Base-by-base conservation (phyloP, 805 yeast genomes). In the Candida namnaoensis region DNA sequence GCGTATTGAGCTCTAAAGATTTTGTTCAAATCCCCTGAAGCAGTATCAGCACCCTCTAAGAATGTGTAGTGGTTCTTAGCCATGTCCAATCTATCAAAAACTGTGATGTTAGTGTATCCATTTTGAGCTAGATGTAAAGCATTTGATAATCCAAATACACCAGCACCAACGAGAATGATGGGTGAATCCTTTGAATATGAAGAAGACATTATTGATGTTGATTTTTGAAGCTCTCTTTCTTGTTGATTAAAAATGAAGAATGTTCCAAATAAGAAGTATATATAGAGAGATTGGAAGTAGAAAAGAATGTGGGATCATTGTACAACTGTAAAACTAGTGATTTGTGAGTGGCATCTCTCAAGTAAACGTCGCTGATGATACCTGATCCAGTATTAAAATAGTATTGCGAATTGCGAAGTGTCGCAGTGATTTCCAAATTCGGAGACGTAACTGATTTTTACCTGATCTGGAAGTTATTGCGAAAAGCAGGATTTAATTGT, bases 61-160 rank as follows among this genome's bases (percentile, higher is more conserved):
- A 54, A 46, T 10, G 52, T 47, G 41, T 52, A 61, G 32, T 50
- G 42, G 39, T 51, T 50, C n/a, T 39, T 35, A 24, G 51, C 48
- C 34, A 56, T 48, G 37, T 58, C 60, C 25, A 58, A 39, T 42
- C 58, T 54, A 39, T 65, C 71, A 42, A 57, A 57, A 0, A 65
- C 58, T 2, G 60, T 54, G 35, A 65, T 54, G 38, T 64, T 47
- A 3, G 33, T 53, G 45, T 64, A 64, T 0, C 69, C 69, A 11
- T 47, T 51, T 36, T 55, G 43, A 1, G 61, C 57, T n/a, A 69
- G 53, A 36, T 65, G 58, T n/a, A 56, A 53, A 19, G 74, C 74
- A 9, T 64, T 59, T 32, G 74, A 67, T 8, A 69, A 52, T 2
- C 74, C 74, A 54, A 66, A 69, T 9, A 62, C 69, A 14, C 74